These are phyloP conservation scores for Venturia aucupariae DNA, from an alignment of 2,329 filamentous ascomycete genomes.

Conservation along the genomic window DNA sequence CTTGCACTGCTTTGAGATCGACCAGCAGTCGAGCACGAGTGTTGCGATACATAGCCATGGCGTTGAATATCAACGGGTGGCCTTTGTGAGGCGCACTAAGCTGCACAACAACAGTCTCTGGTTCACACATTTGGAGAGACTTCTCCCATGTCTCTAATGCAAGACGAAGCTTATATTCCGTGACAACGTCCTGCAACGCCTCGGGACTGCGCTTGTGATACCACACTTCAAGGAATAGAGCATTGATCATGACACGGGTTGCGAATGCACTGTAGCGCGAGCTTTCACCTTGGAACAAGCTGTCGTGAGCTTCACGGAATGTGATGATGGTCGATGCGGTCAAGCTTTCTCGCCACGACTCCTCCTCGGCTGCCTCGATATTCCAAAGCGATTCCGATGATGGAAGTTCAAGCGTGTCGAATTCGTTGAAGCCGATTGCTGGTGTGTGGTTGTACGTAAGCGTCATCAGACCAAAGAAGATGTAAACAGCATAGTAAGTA, in stretches of 20 bases:
- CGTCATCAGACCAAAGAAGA: constrained; percentile 93
- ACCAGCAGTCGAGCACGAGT: constrained; percentile 87
- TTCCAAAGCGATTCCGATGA: constrained; percentile 96
- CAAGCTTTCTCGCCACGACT: constrained; percentile 74
- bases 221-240: constrained; percentile 96
- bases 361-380: constrained; percentile 66
- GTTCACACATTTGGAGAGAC: constrained; percentile 86
- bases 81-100: constrained; percentile 92
- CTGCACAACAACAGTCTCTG: constrained; percentile 78
- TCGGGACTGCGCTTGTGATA: constrained; percentile 98
- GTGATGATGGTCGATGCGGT: constrained; percentile 64
- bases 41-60: constrained; percentile 93
- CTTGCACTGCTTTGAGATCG: constrained; percentile 90
- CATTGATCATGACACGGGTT: constrained; percentile 97
- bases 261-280: constrained; percentile 93
- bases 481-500: constrained; percentile 97
- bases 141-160: constrained; percentile 99
- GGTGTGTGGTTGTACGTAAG: constrained; percentile 97
- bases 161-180: constrained; percentile 92
- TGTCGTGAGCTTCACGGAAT: constrained; percentile 89
- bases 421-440: constrained; percentile 96
- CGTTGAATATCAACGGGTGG: constrained; percentile 95
- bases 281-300: constrained; percentile 85
- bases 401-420: constrained; percentile 84
- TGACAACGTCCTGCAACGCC: constrained; percentile 91